These are phyloP conservation scores for Globisporangium camurandrum DNA, from an alignment of 352 stramenopile species.

Conservation along the genomic window DNA sequence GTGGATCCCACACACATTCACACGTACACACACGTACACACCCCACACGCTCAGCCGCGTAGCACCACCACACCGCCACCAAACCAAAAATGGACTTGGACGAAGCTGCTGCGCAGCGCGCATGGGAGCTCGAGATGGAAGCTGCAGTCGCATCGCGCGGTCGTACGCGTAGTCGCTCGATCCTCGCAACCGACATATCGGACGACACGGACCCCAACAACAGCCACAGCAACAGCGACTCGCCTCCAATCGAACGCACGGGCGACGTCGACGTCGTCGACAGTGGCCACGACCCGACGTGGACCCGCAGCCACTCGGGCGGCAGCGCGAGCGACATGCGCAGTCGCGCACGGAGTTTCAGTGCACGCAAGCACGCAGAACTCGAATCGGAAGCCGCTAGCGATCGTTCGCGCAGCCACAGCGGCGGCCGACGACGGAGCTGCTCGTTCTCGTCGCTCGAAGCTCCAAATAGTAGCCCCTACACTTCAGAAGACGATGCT, in stretches of 20 bases:
- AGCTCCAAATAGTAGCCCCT: background rate
- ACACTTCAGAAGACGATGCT: conserved; percentile 4
- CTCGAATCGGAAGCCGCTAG: conserved; percentile 19
- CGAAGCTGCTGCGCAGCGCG: conserved; percentile 36
- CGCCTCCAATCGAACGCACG: conserved; percentile 7
- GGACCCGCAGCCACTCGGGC: conserved; percentile 16
- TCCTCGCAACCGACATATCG: conserved; percentile 29
- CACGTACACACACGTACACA: conserved; percentile 3
- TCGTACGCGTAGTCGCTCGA: conserved; percentile 71
- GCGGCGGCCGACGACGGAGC: conserved; percentile 37
- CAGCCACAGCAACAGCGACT: conserved; percentile 5
- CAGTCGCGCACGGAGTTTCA: conserved; percentile 40
- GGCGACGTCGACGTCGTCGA: conserved; percentile 23
- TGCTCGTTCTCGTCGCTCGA: conserved; percentile 57
- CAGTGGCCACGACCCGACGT: conserved; percentile 26
- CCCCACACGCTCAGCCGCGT: background rate
- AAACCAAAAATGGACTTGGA: conserved; percentile 20
- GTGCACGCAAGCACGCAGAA: conserved; percentile 23
- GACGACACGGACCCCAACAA: conserved; percentile 9
- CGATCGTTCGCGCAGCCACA: background rate
- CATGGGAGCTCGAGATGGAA: conserved; percentile 83
- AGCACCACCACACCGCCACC: background rate
- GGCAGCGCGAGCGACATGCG: conserved; percentile 15
- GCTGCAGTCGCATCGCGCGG: conserved; percentile 59
- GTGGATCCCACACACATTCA: background rate